These are phyloP conservation scores for Pichia insulana DNA, from an alignment of 805 yeast genomes.

Conservation along the genomic window DNA sequence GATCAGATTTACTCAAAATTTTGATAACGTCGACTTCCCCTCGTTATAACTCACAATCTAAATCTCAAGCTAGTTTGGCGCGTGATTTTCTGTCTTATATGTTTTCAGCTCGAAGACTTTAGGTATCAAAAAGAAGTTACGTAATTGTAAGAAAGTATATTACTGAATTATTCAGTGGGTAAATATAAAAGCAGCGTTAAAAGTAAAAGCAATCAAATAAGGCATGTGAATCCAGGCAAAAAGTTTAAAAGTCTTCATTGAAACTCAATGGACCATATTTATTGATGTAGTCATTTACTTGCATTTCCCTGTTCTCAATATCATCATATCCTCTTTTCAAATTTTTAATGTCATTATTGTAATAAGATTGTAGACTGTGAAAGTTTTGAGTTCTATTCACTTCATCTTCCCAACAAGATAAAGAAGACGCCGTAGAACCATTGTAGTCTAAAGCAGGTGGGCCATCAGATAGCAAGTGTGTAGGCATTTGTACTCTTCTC, in stretches of 20 bases:
- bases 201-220: not conserved
- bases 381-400: slow-evolving; percentile 8
- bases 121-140: too few relatives aligned
- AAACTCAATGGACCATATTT: slow-evolving; percentile 39
- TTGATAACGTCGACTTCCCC: too few relatives aligned
- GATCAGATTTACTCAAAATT: too few relatives aligned
- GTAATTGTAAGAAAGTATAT: too few relatives aligned
- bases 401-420: slow-evolving; percentile 36
- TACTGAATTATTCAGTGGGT: too few relatives aligned
- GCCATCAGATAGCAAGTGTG: slow-evolving; percentile 19
- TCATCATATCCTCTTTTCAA: slow-evolving; percentile 4
- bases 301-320: slow-evolving; percentile 5
- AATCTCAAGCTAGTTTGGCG: too few relatives aligned
- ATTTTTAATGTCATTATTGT: not conserved
- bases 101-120: too few relatives aligned
- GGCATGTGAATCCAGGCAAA: not conserved
- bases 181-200: not conserved
- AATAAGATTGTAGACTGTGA: not conserved
- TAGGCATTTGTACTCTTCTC: slow-evolving; percentile 31
- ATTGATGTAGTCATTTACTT: slow-evolving; percentile 22
- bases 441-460: slow-evolving; percentile 38
- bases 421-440: slow-evolving; percentile 38
- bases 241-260: slow-evolving; percentile 40
- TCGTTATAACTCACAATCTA: too few relatives aligned
- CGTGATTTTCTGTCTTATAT: too few relatives aligned